A percentile compares a stretch with the other conserved stretches of the same genome.
These are phyloP conservation scores for Talaromyces sp. DNA, from an alignment of 2,329 filamentous ascomycete species.

Conservation along the genomic window DNA sequence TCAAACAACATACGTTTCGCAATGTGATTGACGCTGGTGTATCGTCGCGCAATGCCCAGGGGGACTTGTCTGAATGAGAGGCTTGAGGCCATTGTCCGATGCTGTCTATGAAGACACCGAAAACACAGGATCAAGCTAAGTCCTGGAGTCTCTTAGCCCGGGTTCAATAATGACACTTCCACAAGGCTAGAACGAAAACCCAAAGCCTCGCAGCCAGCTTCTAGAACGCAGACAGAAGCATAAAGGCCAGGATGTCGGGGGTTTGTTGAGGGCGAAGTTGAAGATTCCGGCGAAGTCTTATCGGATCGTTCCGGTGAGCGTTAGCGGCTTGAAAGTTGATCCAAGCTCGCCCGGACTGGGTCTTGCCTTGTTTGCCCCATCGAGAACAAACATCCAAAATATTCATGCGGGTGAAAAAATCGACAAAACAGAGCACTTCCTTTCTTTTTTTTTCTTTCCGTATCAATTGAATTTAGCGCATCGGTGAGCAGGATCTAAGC, in stretches of 20 bases:
- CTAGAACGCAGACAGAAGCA: neutral
- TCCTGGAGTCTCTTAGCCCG: neutral
- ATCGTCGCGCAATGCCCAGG: slow-evolving; percentile 29
- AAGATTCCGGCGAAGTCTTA: slow-evolving; percentile 11
- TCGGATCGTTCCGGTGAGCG: slow-evolving; percentile 22
- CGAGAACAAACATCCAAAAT: neutral
- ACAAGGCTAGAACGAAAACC: neutral
- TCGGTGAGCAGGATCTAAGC: neutral
- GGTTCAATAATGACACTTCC: neutral
- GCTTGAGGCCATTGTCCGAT: slow-evolving; percentile 28
- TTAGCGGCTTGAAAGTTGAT: slow-evolving; percentile 28
- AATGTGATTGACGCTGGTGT: slow-evolving; percentile 23
- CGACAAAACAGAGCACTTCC: neutral
- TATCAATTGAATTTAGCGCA: neutral
- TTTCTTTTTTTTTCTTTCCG: neutral
- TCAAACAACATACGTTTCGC: slow-evolving; percentile 29
- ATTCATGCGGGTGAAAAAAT: neutral
- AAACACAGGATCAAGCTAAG: neutral
- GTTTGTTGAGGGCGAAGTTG: slow-evolving; percentile 13
- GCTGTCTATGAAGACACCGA: neutral
- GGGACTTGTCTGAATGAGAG: slow-evolving; percentile 27
- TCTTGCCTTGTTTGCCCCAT: neutral
- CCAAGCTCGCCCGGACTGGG: slow-evolving; percentile 28
- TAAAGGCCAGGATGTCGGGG: neutral
- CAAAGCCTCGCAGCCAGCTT: neutral